A percentile compares a stretch with the other conserved stretches of the same genome.
Conservation (phyloP, 169 alveolate species). For the Hepatocystis sp. region DNA sequence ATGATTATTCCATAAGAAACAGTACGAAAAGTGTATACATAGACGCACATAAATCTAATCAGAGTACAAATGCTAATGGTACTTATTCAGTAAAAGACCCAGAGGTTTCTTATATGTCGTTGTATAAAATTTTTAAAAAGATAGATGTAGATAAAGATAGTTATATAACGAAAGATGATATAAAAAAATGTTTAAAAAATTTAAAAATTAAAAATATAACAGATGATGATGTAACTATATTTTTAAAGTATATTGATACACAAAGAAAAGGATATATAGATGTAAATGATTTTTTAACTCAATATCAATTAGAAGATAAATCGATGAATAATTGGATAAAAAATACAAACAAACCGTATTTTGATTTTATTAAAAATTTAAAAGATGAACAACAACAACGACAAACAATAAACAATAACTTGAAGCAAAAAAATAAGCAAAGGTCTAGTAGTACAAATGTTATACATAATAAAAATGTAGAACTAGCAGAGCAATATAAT, state of each 20-base stretch:
- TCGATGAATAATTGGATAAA: slow-evolving; percentile 68
- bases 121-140: slow-evolving; percentile 64
- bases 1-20: too few species aligned
- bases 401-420: too few species aligned
- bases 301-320: slow-evolving; percentile 68
- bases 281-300: slow-evolving; percentile 50
- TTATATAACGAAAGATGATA: slow-evolving; percentile 69
- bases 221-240: slow-evolving; percentile 37
- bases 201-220: slow-evolving; percentile 47
- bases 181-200: slow-evolving; percentile 34
- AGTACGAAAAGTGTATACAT: too few species aligned
- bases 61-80: too few species aligned
- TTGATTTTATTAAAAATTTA: slow-evolving; percentile 51
- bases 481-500: slow-evolving; percentile 37
- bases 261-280: slow-evolving; percentile 59
- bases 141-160: slow-evolving; percentile 65
- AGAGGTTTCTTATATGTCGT: slow-evolving; percentile 34
- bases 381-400: slow-evolving; percentile 16
- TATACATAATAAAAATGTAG: slow-evolving; percentile 38
- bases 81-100: too few species aligned
- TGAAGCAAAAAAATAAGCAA: neutral
- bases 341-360: slow-evolving; percentile 75
- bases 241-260: slow-evolving; percentile 65
- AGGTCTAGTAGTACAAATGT: slow-evolving; percentile 35
- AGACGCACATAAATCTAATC: too few species aligned